phyloP scores from a whole-genome alignment of 139 green algal species.

The Chlamydomonas sp. region DNA sequence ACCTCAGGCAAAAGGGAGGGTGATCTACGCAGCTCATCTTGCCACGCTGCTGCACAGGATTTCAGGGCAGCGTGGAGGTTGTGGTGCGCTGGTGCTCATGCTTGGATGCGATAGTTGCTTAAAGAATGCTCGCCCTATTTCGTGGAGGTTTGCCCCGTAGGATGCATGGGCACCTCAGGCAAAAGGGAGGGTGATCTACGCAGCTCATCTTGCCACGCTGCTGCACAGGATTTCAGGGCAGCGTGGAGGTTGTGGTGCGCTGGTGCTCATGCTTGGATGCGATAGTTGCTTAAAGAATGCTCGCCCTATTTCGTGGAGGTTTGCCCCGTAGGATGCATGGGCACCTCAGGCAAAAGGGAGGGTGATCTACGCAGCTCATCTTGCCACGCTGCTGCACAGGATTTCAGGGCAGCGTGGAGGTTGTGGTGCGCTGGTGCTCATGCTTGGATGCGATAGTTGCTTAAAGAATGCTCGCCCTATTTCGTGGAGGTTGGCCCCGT shows the following conservation, averaged over 20 bases:
- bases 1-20: not conserved
- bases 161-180: not conserved
- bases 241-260: slow-evolving; percentile 25
- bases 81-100: slow-evolving; percentile 6
- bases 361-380: slow-evolving; percentile 20
- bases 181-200: slow-evolving; percentile 10
- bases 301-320: not conserved
- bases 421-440: too few relatives aligned
- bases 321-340: not conserved
- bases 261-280: slow-evolving; percentile 1
- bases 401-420: slow-evolving; percentile 19
- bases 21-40: slow-evolving; percentile 2
- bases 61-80: not conserved
- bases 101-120: too few relatives aligned
- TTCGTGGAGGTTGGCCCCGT: too few relatives aligned
- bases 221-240: slow-evolving; percentile 14
- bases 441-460: too few relatives aligned
- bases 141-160: not conserved
- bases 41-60: not conserved
- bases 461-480: too few relatives aligned
- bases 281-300: not conserved
- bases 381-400: slow-evolving; percentile 29
- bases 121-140: not conserved
- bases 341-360: not conserved
- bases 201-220: slow-evolving; percentile 21